phyloP scores from a whole-genome alignment of 768 basidiomycete species.

The Fibroporia radiculosa region DNA sequence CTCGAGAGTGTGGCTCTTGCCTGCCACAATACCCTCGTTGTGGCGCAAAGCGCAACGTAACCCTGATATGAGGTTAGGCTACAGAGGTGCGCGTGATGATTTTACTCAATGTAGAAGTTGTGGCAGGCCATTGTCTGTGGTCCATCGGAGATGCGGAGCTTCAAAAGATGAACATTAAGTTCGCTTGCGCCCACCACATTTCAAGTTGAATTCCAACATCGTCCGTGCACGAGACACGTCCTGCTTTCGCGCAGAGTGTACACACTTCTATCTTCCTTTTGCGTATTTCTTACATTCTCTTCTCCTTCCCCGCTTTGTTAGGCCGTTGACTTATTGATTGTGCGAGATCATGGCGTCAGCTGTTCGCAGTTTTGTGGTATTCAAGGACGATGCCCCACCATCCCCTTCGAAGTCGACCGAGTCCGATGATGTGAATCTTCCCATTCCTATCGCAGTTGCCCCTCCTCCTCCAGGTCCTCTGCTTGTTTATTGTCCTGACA shows the following conservation, averaged over 20 bases:
- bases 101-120: neutral
- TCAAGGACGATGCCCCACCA: constrained; percentile 16
- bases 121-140: neutral
- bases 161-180: neutral
- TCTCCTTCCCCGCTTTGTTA: neutral
- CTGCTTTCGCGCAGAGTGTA: too few species aligned
- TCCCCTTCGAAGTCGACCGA: constrained; percentile 12
- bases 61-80: neutral
- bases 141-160: neutral
- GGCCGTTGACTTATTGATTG: neutral
- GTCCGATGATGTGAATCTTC: constrained; percentile 19
- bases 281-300: neutral
- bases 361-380: constrained; percentile 18
- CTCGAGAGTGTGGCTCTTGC: neutral
- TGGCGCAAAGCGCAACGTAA: neutral
- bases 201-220: constrained; percentile 1
- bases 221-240: constrained; percentile 3
- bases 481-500: constrained; percentile 37
- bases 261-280: neutral
- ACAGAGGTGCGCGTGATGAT: neutral
- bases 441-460: constrained; percentile 7
- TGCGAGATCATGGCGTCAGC: constrained; percentile 8
- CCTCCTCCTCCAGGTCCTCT: constrained; percentile 19
- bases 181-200: neutral
- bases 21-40: neutral